Evolutionary conservation across 257 asterid genomes (phyloP).

Genomic region (Solanum infundibuliforme): DNA sequence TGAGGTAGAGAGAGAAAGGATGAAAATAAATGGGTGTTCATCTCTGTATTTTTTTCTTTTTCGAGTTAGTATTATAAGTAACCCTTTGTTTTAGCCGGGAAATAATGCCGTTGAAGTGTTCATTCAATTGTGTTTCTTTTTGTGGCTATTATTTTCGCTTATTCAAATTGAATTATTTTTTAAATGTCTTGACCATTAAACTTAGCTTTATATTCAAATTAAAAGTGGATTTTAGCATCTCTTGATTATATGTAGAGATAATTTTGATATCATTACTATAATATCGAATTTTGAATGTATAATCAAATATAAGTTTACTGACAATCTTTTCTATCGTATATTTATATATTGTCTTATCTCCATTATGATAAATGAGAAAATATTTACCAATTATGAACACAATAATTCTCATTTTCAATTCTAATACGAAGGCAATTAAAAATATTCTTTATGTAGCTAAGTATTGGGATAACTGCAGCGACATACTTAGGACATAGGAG

Average conservation of each 20-base stretch:
- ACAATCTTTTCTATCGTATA: fast-evolving
- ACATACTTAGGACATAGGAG: background rate
- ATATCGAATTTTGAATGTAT: background rate
- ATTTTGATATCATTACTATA: background rate
- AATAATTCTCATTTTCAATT: background rate
- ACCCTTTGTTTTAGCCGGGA: slow-evolving; percentile 23
- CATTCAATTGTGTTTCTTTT: background rate
- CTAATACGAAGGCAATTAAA: background rate
- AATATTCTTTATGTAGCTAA: background rate
- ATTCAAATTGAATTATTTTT: background rate
- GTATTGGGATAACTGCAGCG: background rate
- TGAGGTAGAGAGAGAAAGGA: background rate
- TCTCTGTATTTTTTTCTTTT: background rate
- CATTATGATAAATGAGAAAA: background rate
- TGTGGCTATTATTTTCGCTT: background rate
- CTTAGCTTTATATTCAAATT: background rate
- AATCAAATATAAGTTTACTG: background rate
- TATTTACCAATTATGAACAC: background rate
- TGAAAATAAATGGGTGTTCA: background rate
- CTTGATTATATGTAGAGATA: background rate
- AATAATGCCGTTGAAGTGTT: slow-evolving; percentile 38
- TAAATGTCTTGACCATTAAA: background rate
- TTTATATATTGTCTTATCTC: background rate
- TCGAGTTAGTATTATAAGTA: background rate
- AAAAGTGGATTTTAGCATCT: background rate